phyloP scores from a whole-genome alignment of 345 rosid species.

The Heritiera littoralis region DNA sequence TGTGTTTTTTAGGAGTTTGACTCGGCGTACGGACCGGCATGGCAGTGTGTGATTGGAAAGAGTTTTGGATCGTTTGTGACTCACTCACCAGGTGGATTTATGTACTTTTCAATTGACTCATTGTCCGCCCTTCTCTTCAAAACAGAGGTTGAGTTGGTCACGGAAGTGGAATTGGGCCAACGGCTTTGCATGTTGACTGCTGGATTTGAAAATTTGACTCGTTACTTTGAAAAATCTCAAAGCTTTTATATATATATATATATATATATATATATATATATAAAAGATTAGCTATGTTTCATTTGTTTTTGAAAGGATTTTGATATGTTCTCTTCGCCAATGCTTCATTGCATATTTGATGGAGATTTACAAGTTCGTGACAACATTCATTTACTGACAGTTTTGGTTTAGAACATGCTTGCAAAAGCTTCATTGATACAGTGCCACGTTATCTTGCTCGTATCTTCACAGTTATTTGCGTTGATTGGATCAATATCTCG shows the following conservation, averaged over 20 bases:
- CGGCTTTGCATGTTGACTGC: neutral
- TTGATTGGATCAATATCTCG: neutral
- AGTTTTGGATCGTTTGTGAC: slow-evolving; percentile 63
- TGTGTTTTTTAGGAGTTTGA: slow-evolving; percentile 43
- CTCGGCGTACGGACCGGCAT: no score
- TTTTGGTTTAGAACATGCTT: neutral
- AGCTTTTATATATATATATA: no score
- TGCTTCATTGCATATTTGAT: neutral
- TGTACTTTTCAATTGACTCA: slow-evolving; percentile 53
- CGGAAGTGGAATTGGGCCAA: neutral
- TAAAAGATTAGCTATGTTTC: no score
- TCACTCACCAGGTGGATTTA: slow-evolving; percentile 59
- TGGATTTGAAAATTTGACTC: neutral
- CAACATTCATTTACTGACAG: neutral
- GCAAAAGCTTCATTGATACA: neutral
- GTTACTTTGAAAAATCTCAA: no score
- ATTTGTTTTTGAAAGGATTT: no score
- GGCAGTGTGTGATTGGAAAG: no score
- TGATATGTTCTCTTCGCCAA: neutral
- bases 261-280: no score
- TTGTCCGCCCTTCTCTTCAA: slow-evolving; percentile 37
- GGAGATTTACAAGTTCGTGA: neutral
- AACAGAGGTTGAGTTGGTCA: slow-evolving; percentile 27
- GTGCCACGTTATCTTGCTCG: neutral
- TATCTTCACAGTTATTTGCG: neutral